A percentile compares a stretch with the other conserved stretches of the same genome.
Evolutionary conservation across 208 protist genomes (phyloP).

Genomic region (Acanthamoeba lugdunensis): DNA sequence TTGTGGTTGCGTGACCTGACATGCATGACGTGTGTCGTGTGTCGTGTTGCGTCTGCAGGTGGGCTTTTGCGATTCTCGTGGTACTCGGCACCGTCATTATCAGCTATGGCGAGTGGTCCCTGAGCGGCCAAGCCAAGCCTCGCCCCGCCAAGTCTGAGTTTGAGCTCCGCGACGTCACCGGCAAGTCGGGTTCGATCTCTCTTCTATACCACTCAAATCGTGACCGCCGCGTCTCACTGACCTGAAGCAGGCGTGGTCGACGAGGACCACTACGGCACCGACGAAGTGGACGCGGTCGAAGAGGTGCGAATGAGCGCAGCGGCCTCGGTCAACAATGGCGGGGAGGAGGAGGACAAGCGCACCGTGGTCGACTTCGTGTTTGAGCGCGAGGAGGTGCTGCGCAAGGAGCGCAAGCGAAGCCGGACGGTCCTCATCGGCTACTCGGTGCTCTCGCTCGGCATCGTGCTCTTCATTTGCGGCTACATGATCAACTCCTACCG

Average conservation of each 20-base stretch:
- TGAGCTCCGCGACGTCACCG: not conserved
- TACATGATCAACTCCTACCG: conserved; percentile 15
- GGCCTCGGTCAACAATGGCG: not conserved
- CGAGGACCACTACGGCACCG: conserved; percentile 12
- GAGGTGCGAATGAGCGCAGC: not conserved
- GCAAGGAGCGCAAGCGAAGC: conserved; percentile 14
- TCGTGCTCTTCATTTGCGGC: conserved; percentile 25
- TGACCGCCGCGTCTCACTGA: not conserved
- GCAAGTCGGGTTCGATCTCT: not conserved
- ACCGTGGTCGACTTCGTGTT: conserved; percentile 53
- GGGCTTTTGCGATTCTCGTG: conserved; percentile 2
- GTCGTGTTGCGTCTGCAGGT: not conserved
- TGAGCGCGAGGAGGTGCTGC: conserved; percentile 42
- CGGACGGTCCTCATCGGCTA: not conserved
- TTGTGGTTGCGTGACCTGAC: not conserved
- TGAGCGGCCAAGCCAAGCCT: conserved; percentile 21
- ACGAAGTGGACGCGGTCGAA: not conserved
- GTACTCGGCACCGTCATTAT: not conserved
- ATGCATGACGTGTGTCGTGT: not conserved
- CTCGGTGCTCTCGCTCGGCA: not conserved
- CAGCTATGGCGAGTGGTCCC: conserved; percentile 51
- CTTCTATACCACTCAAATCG: not conserved
- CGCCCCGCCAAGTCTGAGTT: not conserved
- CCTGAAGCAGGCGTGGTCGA: not conserved
- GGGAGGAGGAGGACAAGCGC: not conserved